Base-by-base conservation (phyloP, 2,329 filamentous ascomycete species). In the Neofusicoccum parvum region DNA sequence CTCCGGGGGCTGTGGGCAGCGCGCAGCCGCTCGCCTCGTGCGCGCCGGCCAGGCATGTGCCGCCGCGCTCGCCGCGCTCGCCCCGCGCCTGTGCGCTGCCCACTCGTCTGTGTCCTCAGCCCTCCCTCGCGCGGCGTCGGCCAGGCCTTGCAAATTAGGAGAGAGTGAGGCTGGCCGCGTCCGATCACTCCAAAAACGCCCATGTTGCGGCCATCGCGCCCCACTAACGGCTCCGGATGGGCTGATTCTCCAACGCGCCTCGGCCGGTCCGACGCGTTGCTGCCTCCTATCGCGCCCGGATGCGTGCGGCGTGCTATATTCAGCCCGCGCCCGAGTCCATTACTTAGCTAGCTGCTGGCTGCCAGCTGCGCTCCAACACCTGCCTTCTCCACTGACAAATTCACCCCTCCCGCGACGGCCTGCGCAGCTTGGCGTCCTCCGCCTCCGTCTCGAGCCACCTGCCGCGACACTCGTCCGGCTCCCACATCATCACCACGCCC, bases 251-350 rank as follows among this genome's bases (percentile, higher is more conserved):
- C 54, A 45, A 20, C 23, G 14, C n/a, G 39, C 39, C 54, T 59
- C 54, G 39, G 39, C 54, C 54, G 54, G 54, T 34, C 54, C 54
- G 54, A 59, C 41, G 36, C 39, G 36, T 36, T 56, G n/a, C 51
- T 36, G 54, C 54, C 54, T 59, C 54, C 54, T 59, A 59, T 59
- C 54, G 54, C 27, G 39, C 54, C 27, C 41, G 39, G 54, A 62
- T 49, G 37, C 32, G 50, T 15, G 36, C 45, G 59, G 48, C 58
- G 23, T 48, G 58, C 58, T 39, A 45, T 34, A 62, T 62, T 23
- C 58, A 62, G 56, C 41, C 41, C 56, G n/a, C 43, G 23, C 56
- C 36, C 53, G 17, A 14, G 20, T 20, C 36, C 37, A 23, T 48
- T 49, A 17, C 23, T 23, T 23, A 23, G 23, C 23, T 23, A 23